Percentiles rank a stretch among this genome's conserved stretches.
Conservation (phyloP, 306 rosid species). For the Prunus armeniaca region DNA sequence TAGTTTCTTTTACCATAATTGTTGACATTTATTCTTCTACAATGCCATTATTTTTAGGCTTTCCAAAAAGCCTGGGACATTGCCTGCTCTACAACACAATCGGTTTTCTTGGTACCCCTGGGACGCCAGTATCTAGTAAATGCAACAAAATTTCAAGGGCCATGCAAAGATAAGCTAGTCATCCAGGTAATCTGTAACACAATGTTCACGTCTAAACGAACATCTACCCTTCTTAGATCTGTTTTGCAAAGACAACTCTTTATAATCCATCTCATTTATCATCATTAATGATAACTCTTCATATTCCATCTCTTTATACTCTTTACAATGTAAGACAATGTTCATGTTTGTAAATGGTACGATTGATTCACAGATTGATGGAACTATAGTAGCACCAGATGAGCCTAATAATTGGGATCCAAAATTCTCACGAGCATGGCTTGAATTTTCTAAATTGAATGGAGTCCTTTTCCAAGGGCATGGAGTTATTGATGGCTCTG, state of each 20-base stretch:
- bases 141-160: conserved; percentile 83
- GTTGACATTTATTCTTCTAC: conserved; percentile 26
- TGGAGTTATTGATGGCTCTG: conserved; percentile 94
- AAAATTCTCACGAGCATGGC: conserved; percentile 62
- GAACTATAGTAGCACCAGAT: conserved; percentile 86
- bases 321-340: not conserved
- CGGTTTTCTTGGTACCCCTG: conserved; percentile 80
- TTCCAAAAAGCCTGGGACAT: conserved; percentile 75
- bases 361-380: conserved; percentile 61
- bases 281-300: too few species aligned
- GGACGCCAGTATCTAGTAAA: conserved; percentile 69
- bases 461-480: conserved; percentile 73
- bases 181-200: conserved; percentile 55
- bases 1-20: not conserved
- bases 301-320: not conserved
- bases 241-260: conserved; percentile 7
- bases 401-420: conserved; percentile 87
- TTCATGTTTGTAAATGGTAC: not conserved
- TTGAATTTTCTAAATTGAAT: conserved; percentile 56
- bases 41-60: conserved; percentile 54
- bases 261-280: not conserved
- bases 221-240: not conserved
- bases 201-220: not conserved
- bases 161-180: conserved; percentile 60
- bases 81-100: conserved; percentile 69